phyloP scores from a whole-genome alignment of 2,329 filamentous ascomycete species.

The Fusarium nurragi region DNA sequence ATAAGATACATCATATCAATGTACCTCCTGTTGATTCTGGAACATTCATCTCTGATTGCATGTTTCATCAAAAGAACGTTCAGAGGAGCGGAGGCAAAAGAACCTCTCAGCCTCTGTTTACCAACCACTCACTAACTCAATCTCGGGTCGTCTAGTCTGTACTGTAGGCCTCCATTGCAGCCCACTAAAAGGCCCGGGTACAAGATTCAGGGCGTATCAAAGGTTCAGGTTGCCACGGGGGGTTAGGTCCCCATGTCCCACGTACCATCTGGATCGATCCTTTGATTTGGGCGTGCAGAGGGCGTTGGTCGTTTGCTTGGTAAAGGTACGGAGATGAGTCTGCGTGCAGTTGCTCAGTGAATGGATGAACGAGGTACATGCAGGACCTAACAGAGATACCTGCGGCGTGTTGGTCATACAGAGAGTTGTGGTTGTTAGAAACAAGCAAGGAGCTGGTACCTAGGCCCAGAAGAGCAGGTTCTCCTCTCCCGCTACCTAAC shows the following conservation, averaged over 20 bases:
- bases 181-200: conserved; percentile 30
- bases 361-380: background rate
- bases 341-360: background rate
- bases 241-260: background rate
- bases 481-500: conserved; percentile 13
- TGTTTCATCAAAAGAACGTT: conserved; percentile 4
- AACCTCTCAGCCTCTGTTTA: conserved; percentile 11
- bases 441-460: background rate
- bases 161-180: conserved; percentile 1
- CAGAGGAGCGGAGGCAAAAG: conserved; percentile 18
- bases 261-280: background rate
- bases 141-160: conserved; percentile 19
- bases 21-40: conserved; percentile 15
- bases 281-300: background rate
- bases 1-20: conserved; percentile 1
- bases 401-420: background rate
- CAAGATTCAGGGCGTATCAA: conserved; percentile 10
- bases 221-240: conserved; percentile 5
- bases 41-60: conserved; percentile 10
- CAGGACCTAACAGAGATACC: background rate
- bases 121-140: conserved; percentile 26
- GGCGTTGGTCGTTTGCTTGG: background rate
- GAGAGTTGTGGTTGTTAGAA: background rate
- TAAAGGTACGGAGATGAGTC: background rate
- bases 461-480: background rate